Conservation (phyloP, 192 early-diverging fungal genomes). For the Phycomyces nitens region DNA sequence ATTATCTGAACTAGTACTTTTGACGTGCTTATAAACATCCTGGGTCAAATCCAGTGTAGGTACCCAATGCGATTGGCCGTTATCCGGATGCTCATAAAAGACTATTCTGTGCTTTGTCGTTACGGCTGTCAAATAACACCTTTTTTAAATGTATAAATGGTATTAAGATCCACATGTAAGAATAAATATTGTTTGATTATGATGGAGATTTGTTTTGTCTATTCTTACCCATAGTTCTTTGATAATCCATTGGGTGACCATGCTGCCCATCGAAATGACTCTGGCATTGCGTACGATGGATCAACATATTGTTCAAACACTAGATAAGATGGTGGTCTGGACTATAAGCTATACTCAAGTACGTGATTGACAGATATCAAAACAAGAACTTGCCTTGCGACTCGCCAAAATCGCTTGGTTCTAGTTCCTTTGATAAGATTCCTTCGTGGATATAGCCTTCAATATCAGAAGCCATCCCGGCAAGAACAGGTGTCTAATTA, state of each 20-base stretch:
- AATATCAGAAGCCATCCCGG: conserved; percentile 4
- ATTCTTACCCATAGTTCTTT: conserved; percentile 1
- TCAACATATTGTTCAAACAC: background rate
- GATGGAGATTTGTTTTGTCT: background rate
- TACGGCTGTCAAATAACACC: conserved; percentile 8
- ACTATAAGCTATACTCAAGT: background rate
- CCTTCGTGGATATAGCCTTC: background rate
- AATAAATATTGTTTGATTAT: background rate
- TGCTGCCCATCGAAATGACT: conserved; percentile 1
- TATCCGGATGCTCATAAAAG: background rate
- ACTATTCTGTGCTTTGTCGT: conserved; percentile 11
- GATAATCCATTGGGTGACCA: conserved; percentile 15
- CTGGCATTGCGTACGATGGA: conserved; percentile 4
- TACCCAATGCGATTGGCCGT: conserved; percentile 3
- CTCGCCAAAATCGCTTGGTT: conserved; percentile 5
- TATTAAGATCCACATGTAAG: background rate
- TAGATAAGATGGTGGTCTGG: background rate
- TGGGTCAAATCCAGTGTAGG: background rate
- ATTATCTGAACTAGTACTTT: background rate
- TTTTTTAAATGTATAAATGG: too few relatives aligned
- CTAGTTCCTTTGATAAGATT: background rate
- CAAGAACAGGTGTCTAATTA: conserved; percentile 10
- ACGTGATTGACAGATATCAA: background rate
- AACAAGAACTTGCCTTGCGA: background rate
- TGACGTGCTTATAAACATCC: background rate